These are phyloP conservation scores for Xylariaceae sp. DNA, from an alignment of 2,329 filamentous ascomycete species.

Conservation along the genomic window DNA sequence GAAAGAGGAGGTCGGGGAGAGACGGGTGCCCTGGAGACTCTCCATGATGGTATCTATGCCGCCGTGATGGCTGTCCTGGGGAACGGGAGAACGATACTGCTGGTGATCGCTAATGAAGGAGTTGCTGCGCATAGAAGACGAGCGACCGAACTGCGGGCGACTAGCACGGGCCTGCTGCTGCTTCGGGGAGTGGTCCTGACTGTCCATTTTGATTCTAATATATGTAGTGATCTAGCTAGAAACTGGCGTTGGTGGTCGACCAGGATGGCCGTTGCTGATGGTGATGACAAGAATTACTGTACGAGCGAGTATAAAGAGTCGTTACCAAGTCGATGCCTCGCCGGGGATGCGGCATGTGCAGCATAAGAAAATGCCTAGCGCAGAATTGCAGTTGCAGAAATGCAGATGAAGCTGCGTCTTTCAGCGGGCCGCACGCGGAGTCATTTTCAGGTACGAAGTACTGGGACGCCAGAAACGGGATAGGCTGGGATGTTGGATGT, in stretches of 20 bases:
- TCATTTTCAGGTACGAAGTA: slow-evolving; percentile 5
- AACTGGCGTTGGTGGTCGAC: not conserved
- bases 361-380: not conserved
- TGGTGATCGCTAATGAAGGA: slow-evolving; percentile 60
- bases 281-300: not conserved
- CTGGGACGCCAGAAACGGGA: not conserved
- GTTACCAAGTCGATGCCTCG: not conserved
- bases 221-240: not conserved
- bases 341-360: not conserved
- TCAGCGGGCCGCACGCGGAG: slow-evolving; percentile 6
- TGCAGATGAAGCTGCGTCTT: not conserved
- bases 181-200: slow-evolving; percentile 26
- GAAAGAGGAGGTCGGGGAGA: slow-evolving; percentile 41
- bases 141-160: slow-evolving; percentile 43
- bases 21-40: slow-evolving; percentile 39
- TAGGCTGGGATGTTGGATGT: not conserved
- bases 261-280: not conserved
- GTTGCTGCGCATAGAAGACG: slow-evolving; percentile 49
- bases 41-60: slow-evolving; percentile 63
- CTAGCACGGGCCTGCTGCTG: slow-evolving; percentile 23
- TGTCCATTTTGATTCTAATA: slow-evolving; percentile 22
- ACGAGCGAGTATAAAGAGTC: not conserved
- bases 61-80: slow-evolving; percentile 48
- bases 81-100: slow-evolving; percentile 54
- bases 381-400: not conserved